A percentile compares a stretch with the other conserved stretches of the same genome.
phyloP scores from a whole-genome alignment of 108 stramenopile species.

The Mediolabrus comicus region DNA sequence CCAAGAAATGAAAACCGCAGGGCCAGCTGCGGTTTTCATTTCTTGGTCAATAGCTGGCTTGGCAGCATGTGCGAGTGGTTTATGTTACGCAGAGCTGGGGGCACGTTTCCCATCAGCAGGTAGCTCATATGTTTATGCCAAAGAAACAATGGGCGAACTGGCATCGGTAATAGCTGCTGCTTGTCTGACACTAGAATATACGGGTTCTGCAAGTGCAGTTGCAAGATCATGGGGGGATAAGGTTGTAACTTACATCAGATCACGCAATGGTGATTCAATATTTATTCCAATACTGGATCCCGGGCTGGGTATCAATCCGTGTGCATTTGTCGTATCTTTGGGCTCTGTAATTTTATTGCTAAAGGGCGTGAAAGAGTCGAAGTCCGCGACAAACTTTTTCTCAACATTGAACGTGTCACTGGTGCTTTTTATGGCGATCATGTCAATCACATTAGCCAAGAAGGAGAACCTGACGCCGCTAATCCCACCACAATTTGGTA shows the following conservation, averaged over 20 bases:
- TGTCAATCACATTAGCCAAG: slow-evolving; percentile 42
- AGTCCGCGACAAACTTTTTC: slow-evolving; percentile 61
- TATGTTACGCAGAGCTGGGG: slow-evolving; percentile 73
- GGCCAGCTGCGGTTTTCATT: slow-evolving; percentile 71
- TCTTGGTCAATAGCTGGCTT: slow-evolving; percentile 63
- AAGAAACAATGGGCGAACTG: slow-evolving; percentile 54
- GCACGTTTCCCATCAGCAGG: slow-evolving; percentile 51
- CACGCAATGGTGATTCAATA: background rate
- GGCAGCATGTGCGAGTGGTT: slow-evolving; percentile 51
- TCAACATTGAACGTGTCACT: slow-evolving; percentile 61
- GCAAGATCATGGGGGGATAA: slow-evolving; percentile 82
- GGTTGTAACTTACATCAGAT: slow-evolving; percentile 49
- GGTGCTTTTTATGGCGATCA: slow-evolving; percentile 62
- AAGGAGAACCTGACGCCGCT: slow-evolving; percentile 39
- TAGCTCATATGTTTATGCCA: slow-evolving; percentile 44
- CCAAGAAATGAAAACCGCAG: slow-evolving; percentile 74
- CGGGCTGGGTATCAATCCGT: slow-evolving; percentile 60
- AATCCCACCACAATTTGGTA: slow-evolving; percentile 46
- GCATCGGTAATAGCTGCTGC: slow-evolving; percentile 62
- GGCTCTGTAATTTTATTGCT: slow-evolving; percentile 54
- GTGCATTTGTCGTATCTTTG: slow-evolving; percentile 62
- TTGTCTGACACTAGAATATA: slow-evolving; percentile 63
- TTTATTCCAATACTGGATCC: slow-evolving; percentile 16
- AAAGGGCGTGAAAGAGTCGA: slow-evolving; percentile 76
- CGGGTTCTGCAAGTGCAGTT: slow-evolving; percentile 57